A percentile compares a stretch with the other conserved stretches of the same genome.
These are phyloP conservation scores for Microthlaspi erraticum DNA, from an alignment of 345 rosid genomes.

Conservation along the genomic window DNA sequence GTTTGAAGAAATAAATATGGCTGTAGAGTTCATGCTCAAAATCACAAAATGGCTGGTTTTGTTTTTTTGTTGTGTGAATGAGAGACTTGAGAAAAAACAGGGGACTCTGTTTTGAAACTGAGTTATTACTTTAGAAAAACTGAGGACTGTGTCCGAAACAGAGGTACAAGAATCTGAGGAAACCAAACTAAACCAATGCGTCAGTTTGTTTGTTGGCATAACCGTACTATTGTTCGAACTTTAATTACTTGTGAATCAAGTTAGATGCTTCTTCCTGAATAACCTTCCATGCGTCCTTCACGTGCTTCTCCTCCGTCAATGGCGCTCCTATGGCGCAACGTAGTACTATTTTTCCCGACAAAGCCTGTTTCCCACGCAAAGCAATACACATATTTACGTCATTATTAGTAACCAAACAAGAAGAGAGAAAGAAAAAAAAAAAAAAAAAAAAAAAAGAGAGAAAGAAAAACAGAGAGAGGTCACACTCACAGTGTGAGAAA, in stretches of 20 bases:
- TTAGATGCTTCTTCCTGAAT: slow-evolving; percentile 67
- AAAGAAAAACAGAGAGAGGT: neutral
- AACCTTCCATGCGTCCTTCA: slow-evolving; percentile 76
- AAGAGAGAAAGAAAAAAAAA: neutral
- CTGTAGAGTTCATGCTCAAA: no score
- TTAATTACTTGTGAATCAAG: slow-evolving; percentile 45
- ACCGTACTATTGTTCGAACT: no score
- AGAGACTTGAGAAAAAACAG: no score
- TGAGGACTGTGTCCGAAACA: no score
- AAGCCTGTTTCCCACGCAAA: slow-evolving; percentile 51
- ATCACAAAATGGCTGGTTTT: no score
- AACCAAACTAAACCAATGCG: slow-evolving; percentile 18
- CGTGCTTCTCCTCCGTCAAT: slow-evolving; percentile 83
- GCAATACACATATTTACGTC: neutral
- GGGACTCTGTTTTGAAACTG: no score
- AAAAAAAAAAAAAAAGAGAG: no score
- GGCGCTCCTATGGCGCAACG: slow-evolving; percentile 91
- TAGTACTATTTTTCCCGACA: slow-evolving; percentile 64
- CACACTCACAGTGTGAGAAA: slow-evolving; percentile 77
- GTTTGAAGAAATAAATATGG: no score
- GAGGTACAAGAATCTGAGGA: neutral
- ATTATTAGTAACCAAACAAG: neutral
- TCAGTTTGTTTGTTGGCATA: slow-evolving; percentile 21
- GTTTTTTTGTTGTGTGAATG: no score
- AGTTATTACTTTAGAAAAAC: no score